Base-by-base conservation (phyloP, 2,329 filamentous ascomycete species). In the Ophiostoma australiae region DNA sequence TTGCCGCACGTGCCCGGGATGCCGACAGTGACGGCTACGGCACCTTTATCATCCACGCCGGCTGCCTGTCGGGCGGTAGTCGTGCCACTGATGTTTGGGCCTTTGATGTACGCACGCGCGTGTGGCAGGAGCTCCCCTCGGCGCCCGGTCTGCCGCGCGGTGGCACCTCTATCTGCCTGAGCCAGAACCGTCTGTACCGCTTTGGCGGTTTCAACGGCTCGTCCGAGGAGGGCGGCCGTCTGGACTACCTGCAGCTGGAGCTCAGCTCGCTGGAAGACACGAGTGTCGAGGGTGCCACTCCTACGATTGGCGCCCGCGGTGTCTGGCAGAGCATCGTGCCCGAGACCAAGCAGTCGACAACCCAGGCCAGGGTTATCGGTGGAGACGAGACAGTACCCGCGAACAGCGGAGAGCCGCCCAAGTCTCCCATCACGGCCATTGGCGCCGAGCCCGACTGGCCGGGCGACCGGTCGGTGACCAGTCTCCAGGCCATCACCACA, bases 121-220 rank as follows among this genome's bases (percentile, higher is more conserved):
- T 84, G 1, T 97, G 93, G 93, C 87, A 83, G 55, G 84, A 90
- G 76, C 83, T 92, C 17, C 84, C 89, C 0, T 79, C 86, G 8
- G 92, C 91, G 0, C 91, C 91, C 0, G 89, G 85, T 0, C 86
- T 89, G 8, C 81, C 86, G 0, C 84, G 92, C 67, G 88, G 89
- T 31, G 92, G 91, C 1, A 82, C 90, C 0, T 86, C 87, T 4
- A 87, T 96, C 35, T 87, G 89, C 0, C 84, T 89, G 69, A 84
- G 84, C 65, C 84, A 85, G 70, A 87, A 86, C 33, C 66, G 87
- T 33, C 78, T 97, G 7, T 96, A 90, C 80, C 86, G 92, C 37
- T 94, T 93, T 81, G 91, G 92, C 73, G 93, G 93, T 0, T 94
- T 90, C 75, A 91, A 94, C 78, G 92, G 91, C 0, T 81, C 84